A percentile compares a stretch with the other conserved stretches of the same genome.
Evolutionary conservation across 2,329 filamentous ascomycete species (phyloP).

Genomic region (Acrocalymma vagum): DNA sequence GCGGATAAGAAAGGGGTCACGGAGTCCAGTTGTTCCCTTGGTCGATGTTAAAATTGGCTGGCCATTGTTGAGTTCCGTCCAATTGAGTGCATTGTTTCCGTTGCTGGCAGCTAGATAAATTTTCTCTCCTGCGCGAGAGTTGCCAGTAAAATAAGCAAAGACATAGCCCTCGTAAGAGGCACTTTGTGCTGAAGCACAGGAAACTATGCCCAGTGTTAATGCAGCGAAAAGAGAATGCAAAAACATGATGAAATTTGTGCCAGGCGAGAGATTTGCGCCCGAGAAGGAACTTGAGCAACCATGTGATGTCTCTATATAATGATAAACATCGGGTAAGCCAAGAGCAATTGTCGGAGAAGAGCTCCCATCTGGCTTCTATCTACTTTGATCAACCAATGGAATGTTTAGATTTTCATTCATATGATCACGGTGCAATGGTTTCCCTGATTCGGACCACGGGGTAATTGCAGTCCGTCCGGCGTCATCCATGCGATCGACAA

Average conservation of each 20-base stretch:
- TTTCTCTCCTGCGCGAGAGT: constrained; percentile 57
- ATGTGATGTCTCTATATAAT: too few species aligned
- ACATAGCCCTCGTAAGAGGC: constrained; percentile 53
- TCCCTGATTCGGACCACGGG: too few species aligned
- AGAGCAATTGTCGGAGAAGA: too few species aligned
- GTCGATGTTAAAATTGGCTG: constrained; percentile 57
- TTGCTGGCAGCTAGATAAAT: constrained; percentile 62
- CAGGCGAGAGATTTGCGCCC: too few species aligned
- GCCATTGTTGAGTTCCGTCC: constrained; percentile 60
- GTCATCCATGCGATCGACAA: too few species aligned
- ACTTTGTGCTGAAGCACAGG: constrained; percentile 3
- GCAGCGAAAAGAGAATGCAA: background rate
- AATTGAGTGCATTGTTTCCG: constrained; percentile 61
- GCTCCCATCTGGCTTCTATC: too few species aligned
- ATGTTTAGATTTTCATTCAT: too few species aligned
- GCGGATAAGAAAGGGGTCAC: constrained; percentile 64
- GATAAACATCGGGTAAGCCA: too few species aligned
- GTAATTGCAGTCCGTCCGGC: too few species aligned
- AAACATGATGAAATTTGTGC: constrained; percentile 1
- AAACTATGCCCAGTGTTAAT: constrained; percentile 1
- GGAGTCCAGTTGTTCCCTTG: constrained; percentile 58
- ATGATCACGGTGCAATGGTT: too few species aligned
- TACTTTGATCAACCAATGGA: too few species aligned
- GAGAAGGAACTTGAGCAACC: too few species aligned
- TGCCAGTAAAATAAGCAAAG: constrained; percentile 62